phyloP scores from a whole-genome alignment of 75 land plant species.

The Sequoia sempervirens region DNA sequence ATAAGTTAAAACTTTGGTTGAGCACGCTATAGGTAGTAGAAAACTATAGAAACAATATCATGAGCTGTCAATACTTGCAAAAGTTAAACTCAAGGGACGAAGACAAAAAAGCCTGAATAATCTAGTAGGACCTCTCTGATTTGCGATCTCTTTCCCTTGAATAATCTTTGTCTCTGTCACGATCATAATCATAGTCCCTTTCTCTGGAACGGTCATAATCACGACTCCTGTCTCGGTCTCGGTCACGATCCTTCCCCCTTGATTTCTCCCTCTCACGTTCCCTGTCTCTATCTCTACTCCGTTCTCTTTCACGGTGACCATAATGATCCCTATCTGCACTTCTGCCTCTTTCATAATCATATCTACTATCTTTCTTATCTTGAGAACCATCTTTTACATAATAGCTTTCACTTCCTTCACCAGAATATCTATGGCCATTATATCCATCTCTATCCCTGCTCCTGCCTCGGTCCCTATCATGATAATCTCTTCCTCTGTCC shows the following conservation, averaged over 20 bases:
- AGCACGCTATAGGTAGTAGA: not conserved
- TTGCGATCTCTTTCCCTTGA: conserved; percentile 45
- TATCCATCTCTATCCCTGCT: conserved; percentile 15
- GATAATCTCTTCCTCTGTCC: conserved; percentile 49
- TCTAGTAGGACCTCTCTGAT: conserved; percentile 25
- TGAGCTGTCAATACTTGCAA: not conserved
- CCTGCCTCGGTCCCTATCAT: conserved; percentile 11
- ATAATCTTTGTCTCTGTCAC: conserved; percentile 44
- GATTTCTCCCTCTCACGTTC: conserved; percentile 34
- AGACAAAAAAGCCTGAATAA: not conserved
- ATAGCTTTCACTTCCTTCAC: conserved; percentile 11
- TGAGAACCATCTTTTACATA: conserved; percentile 10
- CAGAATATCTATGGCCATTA: conserved; percentile 20
- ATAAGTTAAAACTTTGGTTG: not conserved
- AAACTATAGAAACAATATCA: conserved; percentile 1
- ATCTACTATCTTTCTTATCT: conserved; percentile 7
- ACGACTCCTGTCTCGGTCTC: conserved; percentile 16
- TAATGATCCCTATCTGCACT: conserved; percentile 30
- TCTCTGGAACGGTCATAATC: conserved; percentile 19
- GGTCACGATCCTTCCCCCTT: conserved; percentile 38
- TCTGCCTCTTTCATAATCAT: conserved; percentile 15
- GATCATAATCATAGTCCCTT: conserved; percentile 42
- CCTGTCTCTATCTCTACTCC: conserved; percentile 55
- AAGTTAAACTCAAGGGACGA: not conserved
- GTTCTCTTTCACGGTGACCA: conserved; percentile 32